Evolutionary conservation across 371 early-diverging fungal genomes (phyloP).

Genomic region (Synchytrium microbalum): DNA sequence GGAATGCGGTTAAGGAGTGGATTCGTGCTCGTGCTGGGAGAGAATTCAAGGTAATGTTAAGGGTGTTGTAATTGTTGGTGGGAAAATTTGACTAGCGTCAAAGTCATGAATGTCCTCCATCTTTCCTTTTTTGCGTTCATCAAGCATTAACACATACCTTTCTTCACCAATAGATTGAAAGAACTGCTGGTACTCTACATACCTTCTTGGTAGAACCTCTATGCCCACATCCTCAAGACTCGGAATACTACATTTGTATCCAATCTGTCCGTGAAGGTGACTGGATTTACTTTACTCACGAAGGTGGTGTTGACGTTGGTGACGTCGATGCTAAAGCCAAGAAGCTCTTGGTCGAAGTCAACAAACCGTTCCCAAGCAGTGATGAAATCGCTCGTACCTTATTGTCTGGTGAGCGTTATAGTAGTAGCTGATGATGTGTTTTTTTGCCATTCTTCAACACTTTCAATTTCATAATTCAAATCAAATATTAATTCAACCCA

Average conservation of each 20-base stretch:
- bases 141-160: constrained; percentile 1
- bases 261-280: constrained; percentile 93
- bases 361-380: constrained; percentile 47
- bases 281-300: constrained; percentile 90
- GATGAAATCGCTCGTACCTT: constrained; percentile 19
- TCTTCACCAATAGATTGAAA: constrained; percentile 56
- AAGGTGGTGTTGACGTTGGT: constrained; percentile 96
- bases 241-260: constrained; percentile 95
- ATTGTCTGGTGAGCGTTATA: constrained; percentile 14
- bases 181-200: constrained; percentile 77
- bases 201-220: constrained; percentile 95
- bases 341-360: constrained; percentile 69
- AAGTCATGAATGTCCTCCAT: constrained; percentile 7
- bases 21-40: constrained; percentile 79
- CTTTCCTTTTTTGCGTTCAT: constrained; percentile 1
- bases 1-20: constrained; percentile 82
- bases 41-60: constrained; percentile 58
- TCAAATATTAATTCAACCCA: too few relatives aligned
- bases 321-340: constrained; percentile 97
- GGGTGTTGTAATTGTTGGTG: neutral
- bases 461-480: too few relatives aligned
- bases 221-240: constrained; percentile 80
- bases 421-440: too few relatives aligned
- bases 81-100: neutral
- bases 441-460: too few relatives aligned